Evolutionary conservation across 306 rosid genomes (phyloP).

Genomic region (Hippophae rhamnoides): DNA sequence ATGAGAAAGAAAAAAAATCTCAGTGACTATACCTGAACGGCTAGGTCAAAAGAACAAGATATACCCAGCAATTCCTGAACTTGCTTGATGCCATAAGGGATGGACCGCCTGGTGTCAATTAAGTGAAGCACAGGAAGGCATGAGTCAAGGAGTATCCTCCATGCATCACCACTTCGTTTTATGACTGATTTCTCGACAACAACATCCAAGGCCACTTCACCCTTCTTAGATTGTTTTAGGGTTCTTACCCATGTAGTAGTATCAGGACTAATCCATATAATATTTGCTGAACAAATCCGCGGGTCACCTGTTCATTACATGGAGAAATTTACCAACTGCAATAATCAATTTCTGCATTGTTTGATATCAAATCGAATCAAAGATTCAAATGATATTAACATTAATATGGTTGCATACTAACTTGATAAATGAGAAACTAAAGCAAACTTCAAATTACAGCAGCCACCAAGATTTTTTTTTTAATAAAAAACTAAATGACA

Average conservation of each 20-base stretch:
- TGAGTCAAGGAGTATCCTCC: constrained; percentile 80
- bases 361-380: background rate
- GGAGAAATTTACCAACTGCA: background rate
- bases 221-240: constrained; percentile 46
- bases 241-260: constrained; percentile 66
- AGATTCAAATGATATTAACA: too few species aligned
- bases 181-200: constrained; percentile 59
- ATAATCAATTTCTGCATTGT: background rate
- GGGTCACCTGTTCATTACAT: constrained; percentile 55
- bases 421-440: too few species aligned
- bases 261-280: constrained; percentile 79
- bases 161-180: constrained; percentile 86
- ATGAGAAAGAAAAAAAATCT: too few species aligned
- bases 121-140: constrained; percentile 87
- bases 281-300: constrained; percentile 59
- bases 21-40: constrained; percentile 42
- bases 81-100: constrained; percentile 81
- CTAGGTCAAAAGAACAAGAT: constrained; percentile 83
- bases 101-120: constrained; percentile 79
- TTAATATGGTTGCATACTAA: too few species aligned
- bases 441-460: too few species aligned
- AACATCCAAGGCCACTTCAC: constrained; percentile 77
- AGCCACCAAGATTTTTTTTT: too few species aligned
- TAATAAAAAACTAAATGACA: too few species aligned
- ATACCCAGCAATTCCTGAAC: constrained; percentile 75